A percentile compares a stretch with the other conserved stretches of the same genome.
Conservation (phyloP, 164 flowering plant species). For the Aristolochia californica region DNA sequence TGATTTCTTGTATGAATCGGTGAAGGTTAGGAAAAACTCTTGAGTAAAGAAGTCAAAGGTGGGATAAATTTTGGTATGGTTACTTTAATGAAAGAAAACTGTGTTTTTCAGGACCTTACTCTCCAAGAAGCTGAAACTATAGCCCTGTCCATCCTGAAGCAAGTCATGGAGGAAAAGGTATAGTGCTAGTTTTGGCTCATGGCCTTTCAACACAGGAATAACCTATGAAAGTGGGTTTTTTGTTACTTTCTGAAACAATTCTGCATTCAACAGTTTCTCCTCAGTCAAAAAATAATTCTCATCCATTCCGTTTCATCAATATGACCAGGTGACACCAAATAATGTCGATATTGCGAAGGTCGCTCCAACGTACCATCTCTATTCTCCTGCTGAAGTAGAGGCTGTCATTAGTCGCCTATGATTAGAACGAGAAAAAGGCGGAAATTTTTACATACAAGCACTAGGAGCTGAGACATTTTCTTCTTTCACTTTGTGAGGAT, state of each 20-base stretch:
- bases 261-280: no score
- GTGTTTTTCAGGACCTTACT: slow-evolving; percentile 55
- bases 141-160: slow-evolving; percentile 90
- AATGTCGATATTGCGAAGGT: slow-evolving; percentile 96
- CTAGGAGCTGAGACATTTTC: no score
- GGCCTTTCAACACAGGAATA: no score
- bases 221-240: no score
- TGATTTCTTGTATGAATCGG: neutral
- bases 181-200: no score
- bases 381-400: slow-evolving; percentile 87
- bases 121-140: slow-evolving; percentile 94
- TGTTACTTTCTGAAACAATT: no score
- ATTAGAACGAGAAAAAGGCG: no score
- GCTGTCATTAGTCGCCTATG: slow-evolving; percentile 79
- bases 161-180: slow-evolving; percentile 99
- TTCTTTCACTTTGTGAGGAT: no score
- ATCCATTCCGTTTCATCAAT: no score
- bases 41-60: neutral
- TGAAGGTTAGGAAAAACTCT: no score
- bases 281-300: no score
- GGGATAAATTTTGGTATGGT: neutral
- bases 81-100: neutral
- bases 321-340: slow-evolving; percentile 82
- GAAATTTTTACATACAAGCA: no score
- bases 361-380: slow-evolving; percentile 79